These are phyloP conservation scores for Monosporascus sp. DNA, from an alignment of 2,329 filamentous ascomycete genomes.

Conservation along the genomic window DNA sequence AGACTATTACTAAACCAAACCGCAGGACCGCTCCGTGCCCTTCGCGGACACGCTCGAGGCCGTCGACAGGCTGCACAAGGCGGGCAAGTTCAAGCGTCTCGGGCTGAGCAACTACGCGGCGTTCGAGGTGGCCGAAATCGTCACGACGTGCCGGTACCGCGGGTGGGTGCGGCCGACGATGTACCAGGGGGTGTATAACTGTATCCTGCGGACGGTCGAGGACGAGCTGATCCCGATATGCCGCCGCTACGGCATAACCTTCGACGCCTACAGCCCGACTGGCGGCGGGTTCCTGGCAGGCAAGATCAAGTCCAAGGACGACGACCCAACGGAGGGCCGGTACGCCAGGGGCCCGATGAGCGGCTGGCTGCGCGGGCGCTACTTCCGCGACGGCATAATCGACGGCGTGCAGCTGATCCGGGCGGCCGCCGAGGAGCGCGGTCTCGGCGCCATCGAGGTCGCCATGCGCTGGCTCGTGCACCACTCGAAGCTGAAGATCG, in stretches of 20 bases:
- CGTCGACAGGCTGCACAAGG: slow-evolving; percentile 72
- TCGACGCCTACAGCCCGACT: slow-evolving; percentile 78
- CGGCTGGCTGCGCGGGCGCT: slow-evolving; percentile 53
- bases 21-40: slow-evolving; percentile 53
- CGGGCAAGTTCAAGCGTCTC: slow-evolving; percentile 74
- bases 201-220: slow-evolving; percentile 68
- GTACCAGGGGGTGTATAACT: slow-evolving; percentile 83
- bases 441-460: slow-evolving; percentile 62
- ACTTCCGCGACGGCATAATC: slow-evolving; percentile 60
- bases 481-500: slow-evolving; percentile 54
- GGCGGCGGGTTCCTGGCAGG: slow-evolving; percentile 74
- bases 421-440: slow-evolving; percentile 58
- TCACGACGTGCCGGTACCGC: slow-evolving; percentile 68
- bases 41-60: slow-evolving; percentile 73
- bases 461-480: slow-evolving; percentile 68
- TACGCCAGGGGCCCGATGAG: slow-evolving; percentile 42
- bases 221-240: slow-evolving; percentile 67
- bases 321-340: slow-evolving; percentile 58
- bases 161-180: slow-evolving; percentile 78
- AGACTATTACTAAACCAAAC: not conserved
- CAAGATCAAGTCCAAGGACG: slow-evolving; percentile 62
- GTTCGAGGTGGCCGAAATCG: slow-evolving; percentile 80
- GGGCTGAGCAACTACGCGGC: slow-evolving; percentile 79
- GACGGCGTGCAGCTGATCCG: slow-evolving; percentile 63
- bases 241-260: slow-evolving; percentile 67